Evolutionary conservation across 129 eudicot species (phyloP), one percentile per base, ranked within the genome.

Genomic region (Smallanthus sonchifolius): DNA sequence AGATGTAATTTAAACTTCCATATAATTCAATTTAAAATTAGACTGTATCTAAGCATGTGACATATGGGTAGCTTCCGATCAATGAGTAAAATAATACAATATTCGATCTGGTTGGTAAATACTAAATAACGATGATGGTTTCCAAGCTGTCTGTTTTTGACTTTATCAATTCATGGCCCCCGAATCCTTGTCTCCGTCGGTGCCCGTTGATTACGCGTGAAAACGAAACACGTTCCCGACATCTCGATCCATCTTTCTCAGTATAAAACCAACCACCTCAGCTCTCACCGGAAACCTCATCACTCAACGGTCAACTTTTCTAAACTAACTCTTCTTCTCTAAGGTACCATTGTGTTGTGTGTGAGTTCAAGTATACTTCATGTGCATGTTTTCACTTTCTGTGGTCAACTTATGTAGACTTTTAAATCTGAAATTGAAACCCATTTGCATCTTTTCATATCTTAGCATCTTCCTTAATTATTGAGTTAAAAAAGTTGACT

Each of bases 121-220:
- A 6, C 30, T 24, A 24, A 24, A 24, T 24, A 24, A 42, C 3
- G n/a, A 45, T 32, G 70, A 74, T 49, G 47, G 51, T 10, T 28
- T 45, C 70, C 81, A 77, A 61, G 77, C 82, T 78, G 55, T 54
- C 0, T 35, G 48, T 44, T 19, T 1, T 40, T 65, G 15, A 77
- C 36, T 20, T 61, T 67, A 49, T 30, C 20, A 9, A 40, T 67
- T 11, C 49, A 65, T 39, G 76, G 15, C 43, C 44, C 42, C 5
- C 56, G 72, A 70, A 78, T 70, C 59, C 76, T 78, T 78, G 72
- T 78, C 66, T 39, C 47, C 32, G 77, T 61, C 82, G 82, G 77
- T 70, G 67, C 52, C 52, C 13, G 16, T 30, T 45, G 20, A 19
- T 60, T 4, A 62, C 77, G 77, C 77, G 77, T 78, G 4, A 42